These are phyloP conservation scores for Boletus rufocinnamomeus DNA, from an alignment of 768 basidiomycete species.

Conservation along the genomic window DNA sequence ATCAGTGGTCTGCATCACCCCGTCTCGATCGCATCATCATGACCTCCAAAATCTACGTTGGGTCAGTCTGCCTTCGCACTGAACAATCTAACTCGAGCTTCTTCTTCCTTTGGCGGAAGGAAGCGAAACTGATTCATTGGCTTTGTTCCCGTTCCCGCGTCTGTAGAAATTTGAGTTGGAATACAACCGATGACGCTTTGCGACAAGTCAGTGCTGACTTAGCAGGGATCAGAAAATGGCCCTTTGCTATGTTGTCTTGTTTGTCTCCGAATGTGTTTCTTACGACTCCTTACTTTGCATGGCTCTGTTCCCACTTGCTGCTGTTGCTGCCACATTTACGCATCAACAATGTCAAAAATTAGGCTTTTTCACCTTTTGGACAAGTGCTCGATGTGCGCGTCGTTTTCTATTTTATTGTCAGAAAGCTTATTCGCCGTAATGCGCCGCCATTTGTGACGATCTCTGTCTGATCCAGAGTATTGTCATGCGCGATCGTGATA, in stretches of 20 bases:
- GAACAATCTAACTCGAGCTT: constrained; percentile 47
- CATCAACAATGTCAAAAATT: constrained; percentile 27
- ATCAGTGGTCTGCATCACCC: constrained; percentile 31
- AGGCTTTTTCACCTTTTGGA: constrained; percentile 86
- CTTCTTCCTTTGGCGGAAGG: constrained; percentile 46
- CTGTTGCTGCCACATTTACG: constrained; percentile 23
- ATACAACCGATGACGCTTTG: constrained; percentile 91
- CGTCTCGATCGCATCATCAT: constrained; percentile 42
- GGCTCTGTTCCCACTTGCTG: constrained; percentile 21
- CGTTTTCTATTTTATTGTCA: constrained; percentile 32
- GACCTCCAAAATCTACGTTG: constrained; percentile 85
- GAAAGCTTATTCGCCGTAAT: constrained; percentile 24
- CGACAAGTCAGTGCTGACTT: constrained; percentile 77
- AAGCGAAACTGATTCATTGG: constrained; percentile 56
- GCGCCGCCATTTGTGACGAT: constrained; percentile 32
- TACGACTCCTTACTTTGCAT: constrained; percentile 33
- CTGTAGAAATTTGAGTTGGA: constrained; percentile 93
- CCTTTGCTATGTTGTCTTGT: constrained; percentile 50
- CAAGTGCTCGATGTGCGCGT: constrained; percentile 89
- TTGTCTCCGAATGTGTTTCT: constrained; percentile 35
- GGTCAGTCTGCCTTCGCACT: constrained; percentile 77
- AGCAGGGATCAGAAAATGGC: constrained; percentile 25
- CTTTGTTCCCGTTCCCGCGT: constrained; percentile 43
- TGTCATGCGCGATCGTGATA: constrained; percentile 99
- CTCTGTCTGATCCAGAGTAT: constrained; percentile 64